phyloP scores from a whole-genome alignment of 106 monocot genomes.

The Xerophyta viscosa region DNA sequence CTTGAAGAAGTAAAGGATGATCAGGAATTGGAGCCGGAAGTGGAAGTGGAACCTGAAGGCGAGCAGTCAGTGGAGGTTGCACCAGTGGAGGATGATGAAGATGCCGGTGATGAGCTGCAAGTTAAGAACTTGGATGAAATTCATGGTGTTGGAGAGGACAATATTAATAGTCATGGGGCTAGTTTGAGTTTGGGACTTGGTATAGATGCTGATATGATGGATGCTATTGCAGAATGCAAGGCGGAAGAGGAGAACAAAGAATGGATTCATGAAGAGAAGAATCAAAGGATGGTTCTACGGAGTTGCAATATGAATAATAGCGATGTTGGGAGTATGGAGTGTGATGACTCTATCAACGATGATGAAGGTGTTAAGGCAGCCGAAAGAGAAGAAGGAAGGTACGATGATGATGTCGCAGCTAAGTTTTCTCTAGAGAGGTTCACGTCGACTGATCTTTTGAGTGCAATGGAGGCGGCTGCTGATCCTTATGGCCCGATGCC shows the following conservation, averaged over 20 bases:
- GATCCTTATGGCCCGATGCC: slow-evolving; percentile 25
- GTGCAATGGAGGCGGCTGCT: slow-evolving; percentile 33
- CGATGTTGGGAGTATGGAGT: slow-evolving; percentile 1
- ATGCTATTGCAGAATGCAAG: slow-evolving; percentile 5
- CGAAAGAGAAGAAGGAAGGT: slow-evolving; percentile 21
- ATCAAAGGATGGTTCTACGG: slow-evolving; percentile 11
- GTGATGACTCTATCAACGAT: slow-evolving; percentile 9
- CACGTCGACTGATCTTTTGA: slow-evolving; percentile 58
- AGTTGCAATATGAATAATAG: slow-evolving; percentile 11
- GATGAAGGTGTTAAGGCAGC: slow-evolving; percentile 13
- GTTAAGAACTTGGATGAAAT: slow-evolving; percentile 9
- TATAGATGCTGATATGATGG: slow-evolving; percentile 2
- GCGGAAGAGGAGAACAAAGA: slow-evolving; percentile 1
- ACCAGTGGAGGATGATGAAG: slow-evolving; percentile 29
- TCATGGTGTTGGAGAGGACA: slow-evolving; percentile 2
- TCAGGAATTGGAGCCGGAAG: not conserved
- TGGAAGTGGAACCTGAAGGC: not conserved
- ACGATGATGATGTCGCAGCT: slow-evolving; percentile 21
- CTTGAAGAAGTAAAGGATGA: slow-evolving; percentile 8
- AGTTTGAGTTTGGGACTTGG: slow-evolving; percentile 20
- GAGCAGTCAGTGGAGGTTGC: slow-evolving; percentile 8
- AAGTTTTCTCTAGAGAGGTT: slow-evolving; percentile 52
- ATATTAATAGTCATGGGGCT: slow-evolving; percentile 7
- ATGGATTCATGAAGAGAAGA: slow-evolving; percentile 10
- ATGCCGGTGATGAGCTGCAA: slow-evolving; percentile 4